phyloP scores from a whole-genome alignment of 2,329 filamentous ascomycete genomes.

The Coniochaeta sp. region DNA sequence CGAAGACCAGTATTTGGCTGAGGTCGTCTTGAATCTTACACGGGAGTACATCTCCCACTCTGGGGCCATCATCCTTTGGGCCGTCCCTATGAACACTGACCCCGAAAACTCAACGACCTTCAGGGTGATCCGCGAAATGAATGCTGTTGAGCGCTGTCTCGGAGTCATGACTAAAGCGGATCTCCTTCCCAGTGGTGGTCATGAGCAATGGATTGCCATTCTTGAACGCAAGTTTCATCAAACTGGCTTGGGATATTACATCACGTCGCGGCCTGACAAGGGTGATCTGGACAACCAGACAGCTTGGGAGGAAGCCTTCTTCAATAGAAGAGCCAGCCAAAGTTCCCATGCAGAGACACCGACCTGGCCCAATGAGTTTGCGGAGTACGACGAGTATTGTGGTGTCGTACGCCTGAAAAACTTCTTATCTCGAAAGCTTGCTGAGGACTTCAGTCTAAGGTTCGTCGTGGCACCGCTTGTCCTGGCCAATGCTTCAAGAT shows the following conservation, averaged over 20 bases:
- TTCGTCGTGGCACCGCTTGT: conserved; percentile 14
- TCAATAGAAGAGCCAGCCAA: conserved; percentile 26
- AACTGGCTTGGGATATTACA: conserved; percentile 70
- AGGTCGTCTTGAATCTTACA: conserved; percentile 65
- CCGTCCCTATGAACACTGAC: conserved; percentile 71
- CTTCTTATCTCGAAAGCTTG: conserved; percentile 45
- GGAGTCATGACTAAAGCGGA: conserved; percentile 86
- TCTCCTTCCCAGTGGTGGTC: conserved; percentile 46
- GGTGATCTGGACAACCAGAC: conserved; percentile 45
- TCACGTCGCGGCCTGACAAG: conserved; percentile 59
- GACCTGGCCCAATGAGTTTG: conserved; percentile 43
- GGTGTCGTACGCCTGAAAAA: conserved; percentile 46
- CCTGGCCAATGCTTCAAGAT: not conserved
- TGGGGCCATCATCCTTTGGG: conserved; percentile 70
- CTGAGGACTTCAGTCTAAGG: conserved; percentile 46
- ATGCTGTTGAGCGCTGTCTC: conserved; percentile 53
- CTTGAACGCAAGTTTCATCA: conserved; percentile 53
- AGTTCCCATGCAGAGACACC: conserved; percentile 19
- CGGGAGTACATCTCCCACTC: conserved; percentile 60
- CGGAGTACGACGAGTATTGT: conserved; percentile 37
- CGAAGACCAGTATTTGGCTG: conserved; percentile 60
- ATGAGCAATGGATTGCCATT: conserved; percentile 55
- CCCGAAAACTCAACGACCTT: conserved; percentile 68
- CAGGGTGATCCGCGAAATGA: conserved; percentile 50
- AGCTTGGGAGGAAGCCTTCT: conserved; percentile 45